Conservation (phyloP, 257 asterid genomes). For the Lithospermum erythrorhizon region DNA sequence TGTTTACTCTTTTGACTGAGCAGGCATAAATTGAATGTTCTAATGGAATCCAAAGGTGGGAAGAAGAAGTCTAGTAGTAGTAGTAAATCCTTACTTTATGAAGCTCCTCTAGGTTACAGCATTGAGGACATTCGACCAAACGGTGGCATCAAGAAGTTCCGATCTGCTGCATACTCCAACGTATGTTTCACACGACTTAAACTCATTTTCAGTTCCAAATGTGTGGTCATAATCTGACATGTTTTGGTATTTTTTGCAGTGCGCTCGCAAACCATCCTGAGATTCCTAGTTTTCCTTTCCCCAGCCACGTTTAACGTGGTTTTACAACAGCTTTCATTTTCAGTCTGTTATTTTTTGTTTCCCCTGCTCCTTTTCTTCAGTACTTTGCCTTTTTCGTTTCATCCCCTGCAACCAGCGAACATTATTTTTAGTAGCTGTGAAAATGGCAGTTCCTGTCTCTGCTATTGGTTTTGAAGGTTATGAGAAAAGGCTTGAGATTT, state of each 20-base stretch:
- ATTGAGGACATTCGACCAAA: slow-evolving; percentile 90
- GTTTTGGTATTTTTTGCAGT: slow-evolving; percentile 13
- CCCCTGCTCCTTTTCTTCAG: no score
- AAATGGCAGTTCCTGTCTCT: slow-evolving; percentile 25
- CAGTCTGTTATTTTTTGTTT: slow-evolving; percentile 2
- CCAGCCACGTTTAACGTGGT: slow-evolving; percentile 4
- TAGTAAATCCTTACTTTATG: slow-evolving; percentile 67
- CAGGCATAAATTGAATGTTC: slow-evolving; percentile 43
- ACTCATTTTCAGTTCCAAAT: not conserved
- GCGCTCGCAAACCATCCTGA: slow-evolving; percentile 35
- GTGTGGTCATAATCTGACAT: slow-evolving; percentile 2
- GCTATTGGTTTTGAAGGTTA: slow-evolving; percentile 38
- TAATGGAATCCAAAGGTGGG: slow-evolving; percentile 93
- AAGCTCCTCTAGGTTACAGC: slow-evolving; percentile 93
- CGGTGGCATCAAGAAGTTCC: slow-evolving; percentile 92
- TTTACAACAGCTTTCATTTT: not conserved
- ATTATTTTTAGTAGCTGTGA: slow-evolving; percentile 5
- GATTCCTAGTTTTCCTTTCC: slow-evolving; percentile 15
- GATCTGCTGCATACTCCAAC: slow-evolving; percentile 98
- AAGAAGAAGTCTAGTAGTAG: slow-evolving; percentile 77
- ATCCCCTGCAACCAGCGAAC: slow-evolving; percentile 1
- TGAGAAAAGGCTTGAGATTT: slow-evolving; percentile 66
- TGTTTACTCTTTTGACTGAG: slow-evolving; percentile 1
- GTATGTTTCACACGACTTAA: slow-evolving; percentile 23
- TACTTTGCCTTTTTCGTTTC: not conserved